phyloP scores from a whole-genome alignment of 2,329 filamentous ascomycete genomes.

The Teratosphaeriaceae sp. region DNA sequence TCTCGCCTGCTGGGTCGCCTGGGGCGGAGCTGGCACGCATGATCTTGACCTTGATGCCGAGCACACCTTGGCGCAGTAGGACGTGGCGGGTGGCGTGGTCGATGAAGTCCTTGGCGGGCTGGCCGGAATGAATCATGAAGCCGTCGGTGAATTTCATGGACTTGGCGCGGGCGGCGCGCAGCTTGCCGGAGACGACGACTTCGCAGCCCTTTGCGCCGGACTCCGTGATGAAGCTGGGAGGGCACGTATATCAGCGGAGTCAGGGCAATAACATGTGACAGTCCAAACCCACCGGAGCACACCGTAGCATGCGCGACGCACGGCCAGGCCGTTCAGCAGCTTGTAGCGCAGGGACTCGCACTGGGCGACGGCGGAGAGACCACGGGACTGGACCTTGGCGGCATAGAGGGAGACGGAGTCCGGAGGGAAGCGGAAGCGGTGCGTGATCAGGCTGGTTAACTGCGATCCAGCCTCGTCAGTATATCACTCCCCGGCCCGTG shows the following conservation, averaged over 20 bases:
- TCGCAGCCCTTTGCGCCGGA: conserved; percentile 99
- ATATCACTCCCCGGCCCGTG: no score
- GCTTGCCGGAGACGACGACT: conserved; percentile 98
- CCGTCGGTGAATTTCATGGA: conserved; percentile 99
- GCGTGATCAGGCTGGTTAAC: conserved; percentile 99
- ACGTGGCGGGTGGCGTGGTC: conserved; percentile 98
- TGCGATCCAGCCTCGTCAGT: no score
- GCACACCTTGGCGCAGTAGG: conserved; percentile 97
- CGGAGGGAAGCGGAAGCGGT: conserved; percentile 99
- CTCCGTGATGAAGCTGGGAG: conserved; percentile 95
- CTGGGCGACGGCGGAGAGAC: conserved; percentile 98
- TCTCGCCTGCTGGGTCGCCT: conserved; percentile 93
- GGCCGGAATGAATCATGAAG: conserved; percentile 99
- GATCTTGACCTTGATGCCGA: conserved; percentile 99
- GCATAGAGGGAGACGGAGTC: conserved; percentile 99
- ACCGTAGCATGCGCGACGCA: conserved; percentile 99
- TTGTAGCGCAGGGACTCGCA: conserved; percentile 99
- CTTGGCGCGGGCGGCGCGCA: conserved; percentile 98
- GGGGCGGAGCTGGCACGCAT: conserved; percentile 75
- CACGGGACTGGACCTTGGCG: conserved; percentile 99
- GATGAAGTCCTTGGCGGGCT: conserved; percentile 99
- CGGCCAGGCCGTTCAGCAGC: conserved; percentile 98
- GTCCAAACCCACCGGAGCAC: conserved; percentile 60
- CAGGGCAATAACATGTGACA: no score
- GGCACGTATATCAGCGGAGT: conserved; percentile 7